These are phyloP conservation scores for Geosmithia morbida DNA, from an alignment of 2,329 filamentous ascomycete species.

Conservation along the genomic window DNA sequence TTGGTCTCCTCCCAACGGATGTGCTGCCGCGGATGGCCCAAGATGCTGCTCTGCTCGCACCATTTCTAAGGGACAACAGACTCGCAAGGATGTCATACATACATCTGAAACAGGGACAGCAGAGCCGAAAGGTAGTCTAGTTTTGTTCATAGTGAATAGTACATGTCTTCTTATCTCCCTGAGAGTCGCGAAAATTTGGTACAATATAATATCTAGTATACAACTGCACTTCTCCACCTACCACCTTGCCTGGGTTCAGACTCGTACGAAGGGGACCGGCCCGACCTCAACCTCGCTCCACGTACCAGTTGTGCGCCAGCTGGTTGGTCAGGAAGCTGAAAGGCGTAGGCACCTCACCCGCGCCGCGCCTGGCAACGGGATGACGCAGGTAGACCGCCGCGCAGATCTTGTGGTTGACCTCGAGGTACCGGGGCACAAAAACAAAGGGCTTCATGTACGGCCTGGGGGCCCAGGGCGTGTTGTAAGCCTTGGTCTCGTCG, in stretches of 20 bases:
- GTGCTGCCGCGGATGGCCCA: not conserved
- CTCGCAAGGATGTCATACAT: no score
- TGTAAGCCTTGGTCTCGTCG: constrained; percentile 69
- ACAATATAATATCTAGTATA: constrained; percentile 11
- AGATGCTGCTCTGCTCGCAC: no score
- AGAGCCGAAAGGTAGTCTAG: not conserved
- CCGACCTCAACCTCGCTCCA: constrained; percentile 50
- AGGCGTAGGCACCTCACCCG: constrained; percentile 74
- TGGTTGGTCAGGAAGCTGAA: constrained; percentile 58
- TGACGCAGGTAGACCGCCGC: constrained; percentile 90
- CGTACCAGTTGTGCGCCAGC: constrained; percentile 87
- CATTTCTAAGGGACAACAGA: no score
- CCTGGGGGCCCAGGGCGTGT: constrained; percentile 78
- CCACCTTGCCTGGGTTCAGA: not conserved
- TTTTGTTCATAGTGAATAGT: not conserved
- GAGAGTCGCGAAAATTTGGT: constrained; percentile 8
- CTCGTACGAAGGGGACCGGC: constrained; percentile 10
- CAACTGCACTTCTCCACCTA: not conserved
- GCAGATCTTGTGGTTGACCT: constrained; percentile 96
- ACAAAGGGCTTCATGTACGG: constrained; percentile 85
- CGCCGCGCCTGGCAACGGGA: constrained; percentile 72
- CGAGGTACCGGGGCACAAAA: constrained; percentile 87
- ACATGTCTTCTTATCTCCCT: not conserved
- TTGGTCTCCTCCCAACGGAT: no score
- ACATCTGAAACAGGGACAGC: no score